phyloP scores from a whole-genome alignment of 1,139 yeast genomes.

The Pichia sp. region DNA sequence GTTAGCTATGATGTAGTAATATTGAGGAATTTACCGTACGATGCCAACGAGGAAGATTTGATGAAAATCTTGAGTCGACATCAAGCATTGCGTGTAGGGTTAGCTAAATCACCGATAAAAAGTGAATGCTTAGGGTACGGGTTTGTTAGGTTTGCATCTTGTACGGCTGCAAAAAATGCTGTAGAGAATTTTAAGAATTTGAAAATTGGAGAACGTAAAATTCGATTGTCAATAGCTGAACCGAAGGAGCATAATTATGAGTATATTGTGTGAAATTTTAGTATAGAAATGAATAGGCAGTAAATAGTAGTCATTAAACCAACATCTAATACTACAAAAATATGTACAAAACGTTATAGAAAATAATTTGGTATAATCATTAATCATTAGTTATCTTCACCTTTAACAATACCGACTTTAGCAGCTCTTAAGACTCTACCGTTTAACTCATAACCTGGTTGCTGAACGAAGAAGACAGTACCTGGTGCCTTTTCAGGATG shows the following conservation, averaged over 20 bases:
- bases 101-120: constrained; percentile 22
- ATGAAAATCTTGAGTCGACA: constrained; percentile 21
- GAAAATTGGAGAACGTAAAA: constrained; percentile 36
- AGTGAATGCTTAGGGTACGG: constrained; percentile 41
- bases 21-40: constrained; percentile 23
- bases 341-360: constrained; percentile 4
- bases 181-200: constrained; percentile 34
- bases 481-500: constrained; percentile 90
- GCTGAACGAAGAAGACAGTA: constrained; percentile 89
- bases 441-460: constrained; percentile 79
- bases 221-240: constrained; percentile 44
- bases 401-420: constrained; percentile 90
- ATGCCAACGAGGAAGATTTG: constrained; percentile 20
- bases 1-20: constrained; percentile 20
- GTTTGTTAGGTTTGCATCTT: constrained; percentile 41
- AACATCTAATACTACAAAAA: background rate
- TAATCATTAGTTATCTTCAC: constrained; percentile 25
- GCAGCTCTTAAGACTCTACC: constrained; percentile 92
- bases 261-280: constrained; percentile 18
- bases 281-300: too few relatives aligned
- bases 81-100: constrained; percentile 24
- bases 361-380: constrained; percentile 6
- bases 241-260: constrained; percentile 27
- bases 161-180: constrained; percentile 42
- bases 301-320: too few relatives aligned